Evolutionary conservation across 106 monocot genomes (phyloP).

Genomic region (Alisma plantagoaquatica): DNA sequence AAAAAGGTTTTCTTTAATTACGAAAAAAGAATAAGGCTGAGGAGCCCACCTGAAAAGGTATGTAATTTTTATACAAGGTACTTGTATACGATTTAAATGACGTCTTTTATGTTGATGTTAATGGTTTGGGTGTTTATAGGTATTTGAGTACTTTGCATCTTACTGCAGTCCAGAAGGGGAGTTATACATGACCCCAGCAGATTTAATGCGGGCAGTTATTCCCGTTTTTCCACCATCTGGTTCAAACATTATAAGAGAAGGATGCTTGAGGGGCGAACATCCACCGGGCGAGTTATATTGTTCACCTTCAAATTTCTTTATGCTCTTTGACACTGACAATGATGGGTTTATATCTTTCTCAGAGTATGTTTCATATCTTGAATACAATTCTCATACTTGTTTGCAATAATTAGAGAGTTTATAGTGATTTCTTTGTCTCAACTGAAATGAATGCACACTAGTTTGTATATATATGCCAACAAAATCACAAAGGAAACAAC

Average conservation of each 20-base stretch:
- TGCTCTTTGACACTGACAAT: constrained; percentile 93
- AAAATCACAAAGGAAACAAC: no score
- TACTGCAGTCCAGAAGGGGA: constrained; percentile 53
- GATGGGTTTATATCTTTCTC: constrained; percentile 90
- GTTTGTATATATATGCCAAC: no score
- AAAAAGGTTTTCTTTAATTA: constrained; percentile 97
- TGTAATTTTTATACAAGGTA: no score
- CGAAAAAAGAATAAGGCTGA: constrained; percentile 80
- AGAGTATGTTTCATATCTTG: constrained; percentile 44
- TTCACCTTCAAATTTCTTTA: constrained; percentile 71
- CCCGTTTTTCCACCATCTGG: constrained; percentile 98
- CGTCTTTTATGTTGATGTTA: not conserved
- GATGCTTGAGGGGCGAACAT: constrained; percentile 70
- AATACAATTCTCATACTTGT: not conserved
- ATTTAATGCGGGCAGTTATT: constrained; percentile 92
- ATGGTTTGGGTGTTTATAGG: constrained; percentile 19
- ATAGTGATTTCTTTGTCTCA: no score
- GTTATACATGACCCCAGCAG: constrained; percentile 68
- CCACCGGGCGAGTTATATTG: constrained; percentile 62
- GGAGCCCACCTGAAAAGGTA: constrained; percentile 90
- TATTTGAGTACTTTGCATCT: constrained; percentile 95
- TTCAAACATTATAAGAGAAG: constrained; percentile 65
- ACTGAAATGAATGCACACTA: no score
- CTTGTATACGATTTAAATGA: no score
- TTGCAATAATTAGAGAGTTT: no score